Base-by-base conservation (phyloP, 2,329 filamentous ascomycete species). In the Hymenoscyphus albidus region DNA sequence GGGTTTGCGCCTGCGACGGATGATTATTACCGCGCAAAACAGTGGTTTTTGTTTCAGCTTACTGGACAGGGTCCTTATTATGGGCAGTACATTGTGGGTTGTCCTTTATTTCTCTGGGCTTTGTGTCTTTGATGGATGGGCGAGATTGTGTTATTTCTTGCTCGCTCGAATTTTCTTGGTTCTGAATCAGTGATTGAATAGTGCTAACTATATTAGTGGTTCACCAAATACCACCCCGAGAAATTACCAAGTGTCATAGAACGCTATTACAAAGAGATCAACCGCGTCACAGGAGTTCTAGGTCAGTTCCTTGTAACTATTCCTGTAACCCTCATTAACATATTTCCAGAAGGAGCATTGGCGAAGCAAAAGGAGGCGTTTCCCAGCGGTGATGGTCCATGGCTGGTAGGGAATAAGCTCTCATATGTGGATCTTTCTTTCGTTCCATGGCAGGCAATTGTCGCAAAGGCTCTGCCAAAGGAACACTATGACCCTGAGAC, bases 41-140 rank as follows among this genome's bases (percentile, higher is more conserved):
- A 62, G 58, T 62, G 61, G 61, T 39, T 62, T n/a, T 38, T 58
- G 22, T 62, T 32, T 54, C 61, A 62, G n/a, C 39, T 51, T 4
- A 31, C 61, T 6, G 61, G 61, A 1, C 61, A 62, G 14, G 61
- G 54, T 12, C 61, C 61, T 22, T 62, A 62, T 40, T 62, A 35
- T 39, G 61, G 61, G 12, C 61, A 62, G 22, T 35, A 39, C 1
- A 22, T 35, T 22, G 35, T 35, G 9, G 1, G 35, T 35, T 1
- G 35, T 2, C 35, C 9, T 35, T 35, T 35, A 35, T 10, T 10
- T 35, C 35, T 35, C 3, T 35, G 5, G 6, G 5, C 32, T 35
- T 5, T 1, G 35, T 2, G 9, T 5, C 9, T 35, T 35, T 6
- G 35, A 7, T 35, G 9, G 35, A 35, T 10, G 35, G 35, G 35